Percentiles rank a stretch among this genome's conserved stretches.
These are phyloP conservation scores for Fusarium setosum DNA, from an alignment of 2,329 filamentous ascomycete genomes.

Conservation along the genomic window DNA sequence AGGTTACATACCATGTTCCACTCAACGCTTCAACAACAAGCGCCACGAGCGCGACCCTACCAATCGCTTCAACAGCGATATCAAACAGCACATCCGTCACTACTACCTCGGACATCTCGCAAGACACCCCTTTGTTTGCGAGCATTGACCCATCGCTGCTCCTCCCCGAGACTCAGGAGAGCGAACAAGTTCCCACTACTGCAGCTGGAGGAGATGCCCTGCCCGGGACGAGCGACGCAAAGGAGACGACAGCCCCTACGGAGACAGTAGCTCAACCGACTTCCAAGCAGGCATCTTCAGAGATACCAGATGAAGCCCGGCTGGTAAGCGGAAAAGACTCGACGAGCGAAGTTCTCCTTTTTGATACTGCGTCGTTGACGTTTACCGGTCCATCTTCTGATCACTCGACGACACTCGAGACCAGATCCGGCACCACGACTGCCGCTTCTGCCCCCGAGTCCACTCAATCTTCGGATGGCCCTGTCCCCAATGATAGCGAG, in stretches of 20 bases:
- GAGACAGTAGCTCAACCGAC: background rate
- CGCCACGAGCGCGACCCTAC: conserved; percentile 5
- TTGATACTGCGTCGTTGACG: conserved; percentile 33
- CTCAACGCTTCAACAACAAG: conserved; percentile 22
- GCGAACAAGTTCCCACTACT: conserved; percentile 15
- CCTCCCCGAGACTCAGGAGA: conserved; percentile 17
- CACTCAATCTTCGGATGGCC: conserved; percentile 28
- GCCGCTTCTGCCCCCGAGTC: conserved; percentile 25
- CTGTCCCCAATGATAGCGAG: conserved; percentile 17
- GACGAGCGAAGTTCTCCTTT: conserved; percentile 28
- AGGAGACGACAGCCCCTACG: conserved; percentile 11
- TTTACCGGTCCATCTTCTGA: conserved; percentile 25
- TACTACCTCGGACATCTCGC: background rate
- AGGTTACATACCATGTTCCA: conserved; percentile 32
- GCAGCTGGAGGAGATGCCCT: conserved; percentile 17
- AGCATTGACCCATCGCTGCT: conserved; percentile 21
- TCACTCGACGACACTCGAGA: conserved; percentile 33
- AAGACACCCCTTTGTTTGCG: conserved; percentile 28
- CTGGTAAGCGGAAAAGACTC: conserved; percentile 11
- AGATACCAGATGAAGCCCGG: conserved; percentile 15
- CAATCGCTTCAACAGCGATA: conserved; percentile 23
- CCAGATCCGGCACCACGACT: conserved; percentile 26
- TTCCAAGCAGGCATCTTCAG: conserved; percentile 2
- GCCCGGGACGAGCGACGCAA: conserved; percentile 15
- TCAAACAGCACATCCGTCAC: conserved; percentile 11